Evolutionary conservation across 306 rosid genomes (phyloP).

Genomic region (Sicyos baderoa): DNA sequence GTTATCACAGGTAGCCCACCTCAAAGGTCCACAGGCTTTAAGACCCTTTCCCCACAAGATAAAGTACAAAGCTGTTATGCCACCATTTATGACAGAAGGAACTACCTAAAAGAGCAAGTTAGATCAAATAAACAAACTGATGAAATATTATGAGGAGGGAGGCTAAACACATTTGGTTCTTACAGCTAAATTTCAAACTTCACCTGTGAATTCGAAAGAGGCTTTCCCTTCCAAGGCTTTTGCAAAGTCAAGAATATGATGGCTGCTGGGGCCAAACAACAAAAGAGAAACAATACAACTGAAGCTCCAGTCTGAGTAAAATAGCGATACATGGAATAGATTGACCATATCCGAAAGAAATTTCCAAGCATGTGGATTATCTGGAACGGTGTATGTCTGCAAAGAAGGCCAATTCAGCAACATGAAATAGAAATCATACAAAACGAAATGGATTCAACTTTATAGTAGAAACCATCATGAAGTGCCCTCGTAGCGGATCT

Average conservation of each 20-base stretch:
- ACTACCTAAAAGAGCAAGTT: slow-evolving; percentile 58
- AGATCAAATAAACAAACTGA: slow-evolving; percentile 20
- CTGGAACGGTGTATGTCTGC: slow-evolving; percentile 86
- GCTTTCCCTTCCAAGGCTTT: slow-evolving; percentile 98
- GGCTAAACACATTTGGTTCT: background rate
- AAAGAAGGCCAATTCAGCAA: slow-evolving; percentile 11
- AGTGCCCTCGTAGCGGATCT: no score
- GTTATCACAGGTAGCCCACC: slow-evolving; percentile 41
- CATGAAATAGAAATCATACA: slow-evolving; percentile 5
- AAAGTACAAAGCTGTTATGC: slow-evolving; percentile 75
- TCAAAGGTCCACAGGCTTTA: slow-evolving; percentile 92
- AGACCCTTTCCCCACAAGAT: slow-evolving; percentile 98
- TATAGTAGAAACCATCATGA: background rate
- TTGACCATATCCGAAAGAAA: slow-evolving; percentile 94
- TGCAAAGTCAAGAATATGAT: slow-evolving; percentile 70
- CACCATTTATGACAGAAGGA: slow-evolving; percentile 88
- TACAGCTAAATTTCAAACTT: slow-evolving; percentile 2
- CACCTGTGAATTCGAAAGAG: slow-evolving; percentile 88
- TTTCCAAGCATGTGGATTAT: slow-evolving; percentile 72
- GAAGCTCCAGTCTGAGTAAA: slow-evolving; percentile 74
- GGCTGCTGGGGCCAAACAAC: slow-evolving; percentile 74
- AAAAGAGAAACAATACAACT: slow-evolving; percentile 73
- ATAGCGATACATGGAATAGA: slow-evolving; percentile 76
- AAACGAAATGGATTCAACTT: background rate
- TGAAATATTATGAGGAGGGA: slow-evolving; percentile 16